Conservation (phyloP, 805 yeast genomes). For the Candida montana region DNA sequence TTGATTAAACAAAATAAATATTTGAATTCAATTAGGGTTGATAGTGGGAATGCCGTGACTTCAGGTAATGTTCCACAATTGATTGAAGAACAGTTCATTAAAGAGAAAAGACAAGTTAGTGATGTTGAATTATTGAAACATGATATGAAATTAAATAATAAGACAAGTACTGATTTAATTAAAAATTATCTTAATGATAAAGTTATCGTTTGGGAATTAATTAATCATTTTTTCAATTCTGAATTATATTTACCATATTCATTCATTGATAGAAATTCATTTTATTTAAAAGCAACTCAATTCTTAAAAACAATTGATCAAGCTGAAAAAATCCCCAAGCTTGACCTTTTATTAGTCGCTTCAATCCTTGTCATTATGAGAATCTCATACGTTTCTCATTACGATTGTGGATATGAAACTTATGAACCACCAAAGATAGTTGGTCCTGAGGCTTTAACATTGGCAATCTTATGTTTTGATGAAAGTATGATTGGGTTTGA, state of each 20-base stretch:
- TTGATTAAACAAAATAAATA: slow-evolving; percentile 5
- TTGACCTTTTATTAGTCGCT: neutral
- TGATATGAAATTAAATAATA: neutral
- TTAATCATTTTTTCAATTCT: slow-evolving; percentile 8
- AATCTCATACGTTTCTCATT: slow-evolving; percentile 6
- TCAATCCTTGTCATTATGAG: slow-evolving; percentile 1
- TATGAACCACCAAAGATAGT: neutral
- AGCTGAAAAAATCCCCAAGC: neutral
- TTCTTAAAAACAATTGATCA: neutral
- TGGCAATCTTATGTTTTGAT: slow-evolving; percentile 8
- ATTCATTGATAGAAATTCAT: slow-evolving; percentile 1
- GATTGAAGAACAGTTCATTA: slow-evolving; percentile 6
- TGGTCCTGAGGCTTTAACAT: slow-evolving; percentile 3
- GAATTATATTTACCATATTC: slow-evolving; percentile 5
- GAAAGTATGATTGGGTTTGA: neutral
- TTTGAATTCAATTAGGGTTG: slow-evolving; percentile 1
- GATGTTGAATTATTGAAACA: slow-evolving; percentile 6
- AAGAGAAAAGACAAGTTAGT: slow-evolving; percentile 5
- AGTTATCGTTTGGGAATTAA: slow-evolving; percentile 1
- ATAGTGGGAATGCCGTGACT: neutral
- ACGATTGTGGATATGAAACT: slow-evolving; percentile 4
- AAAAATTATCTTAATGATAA: slow-evolving; percentile 1
- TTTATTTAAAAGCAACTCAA: slow-evolving; percentile 3
- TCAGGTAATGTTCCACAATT: neutral
- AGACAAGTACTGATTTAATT: neutral